A percentile compares a stretch with the other conserved stretches of the same genome.
Evolutionary conservation across 192 early-diverging fungal genomes (phyloP).

Genomic region (Entomortierella lignicola): DNA sequence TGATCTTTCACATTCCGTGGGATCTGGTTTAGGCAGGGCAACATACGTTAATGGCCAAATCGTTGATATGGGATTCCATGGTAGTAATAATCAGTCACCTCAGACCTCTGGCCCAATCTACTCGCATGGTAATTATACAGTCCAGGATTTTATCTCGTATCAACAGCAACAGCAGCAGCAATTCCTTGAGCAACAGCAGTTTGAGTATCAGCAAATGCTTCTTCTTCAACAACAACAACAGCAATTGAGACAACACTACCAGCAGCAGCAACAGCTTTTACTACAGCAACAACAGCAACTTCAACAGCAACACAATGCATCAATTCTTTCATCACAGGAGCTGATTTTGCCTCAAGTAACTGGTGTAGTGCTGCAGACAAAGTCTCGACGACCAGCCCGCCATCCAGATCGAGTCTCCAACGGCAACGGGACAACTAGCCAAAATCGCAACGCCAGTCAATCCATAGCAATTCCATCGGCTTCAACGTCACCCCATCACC

Average conservation of each 20-base stretch:
- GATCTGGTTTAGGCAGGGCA: slow-evolving; percentile 40
- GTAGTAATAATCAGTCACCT: neutral
- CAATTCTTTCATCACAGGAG: slow-evolving; percentile 11
- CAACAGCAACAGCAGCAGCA: slow-evolving; percentile 53
- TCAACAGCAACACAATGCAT: slow-evolving; percentile 3
- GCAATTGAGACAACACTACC: slow-evolving; percentile 29
- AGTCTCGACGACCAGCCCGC: slow-evolving; percentile 30
- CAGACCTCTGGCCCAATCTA: slow-evolving; percentile 6
- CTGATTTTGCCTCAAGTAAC: slow-evolving; percentile 18
- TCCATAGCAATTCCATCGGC: slow-evolving; percentile 18
- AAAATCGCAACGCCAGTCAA: slow-evolving; percentile 11
- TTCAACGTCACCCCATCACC: slow-evolving; percentile 4
- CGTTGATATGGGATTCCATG: slow-evolving; percentile 37
- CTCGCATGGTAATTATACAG: slow-evolving; percentile 35
- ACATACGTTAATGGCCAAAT: slow-evolving; percentile 44
- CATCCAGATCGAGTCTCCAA: slow-evolving; percentile 24
- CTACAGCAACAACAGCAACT: slow-evolving; percentile 33
- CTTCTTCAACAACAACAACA: slow-evolving; percentile 49
- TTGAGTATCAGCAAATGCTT: slow-evolving; percentile 51
- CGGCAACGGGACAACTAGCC: neutral
- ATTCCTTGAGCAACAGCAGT: slow-evolving; percentile 49
- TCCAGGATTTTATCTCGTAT: slow-evolving; percentile 51
- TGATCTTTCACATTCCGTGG: slow-evolving; percentile 18
- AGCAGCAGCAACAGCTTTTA: slow-evolving; percentile 27
- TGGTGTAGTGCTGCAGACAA: slow-evolving; percentile 38